Base-by-base conservation (phyloP, 768 basidiomycete species). In the Mycena crocata region DNA sequence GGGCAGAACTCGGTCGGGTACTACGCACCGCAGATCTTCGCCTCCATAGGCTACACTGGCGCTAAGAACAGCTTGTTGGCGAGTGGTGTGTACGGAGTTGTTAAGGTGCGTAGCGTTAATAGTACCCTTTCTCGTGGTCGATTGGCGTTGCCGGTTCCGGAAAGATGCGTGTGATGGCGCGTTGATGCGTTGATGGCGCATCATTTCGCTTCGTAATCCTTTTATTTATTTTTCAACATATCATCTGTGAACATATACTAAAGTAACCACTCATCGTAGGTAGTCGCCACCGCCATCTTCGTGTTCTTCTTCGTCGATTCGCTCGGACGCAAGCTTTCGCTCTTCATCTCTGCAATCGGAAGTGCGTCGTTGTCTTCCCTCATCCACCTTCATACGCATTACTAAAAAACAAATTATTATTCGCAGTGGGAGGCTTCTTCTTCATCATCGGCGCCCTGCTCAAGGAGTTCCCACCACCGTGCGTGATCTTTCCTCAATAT, bases 381-480 rank as follows among this genome's bases (percentile, higher is more conserved):
- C n/a, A n/a, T n/a, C n/a, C n/a, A n/a, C n/a, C n/a, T n/a, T n/a
- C n/a, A n/a, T n/a, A n/a, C n/a, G n/a, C n/a, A n/a, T n/a, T n/a
- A n/a, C n/a, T n/a, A n/a, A n/a, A n/a, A n/a, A n/a, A n/a, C n/a
- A n/a, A n/a, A n/a, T n/a, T n/a, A n/a, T n/a, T n/a, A n/a, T n/a
- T n/a, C n/a, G n/a, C n/a, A n/a, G n/a, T 95, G 94, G 92, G 92
- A 32, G 79, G 77, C 46, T 81, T 89, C 66, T 93, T 95, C 83
- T 94, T 90, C 82, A 92, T 95, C 79, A 87, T 95, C 70, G 94
- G 93, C 32, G 90, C 93, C 13, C 86, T 95, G 64, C 86, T 94
- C 76, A 94, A 93, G 82, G 89, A 88, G 6, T 87, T 92, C 77
- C 91, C 92, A 12, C 86, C 87, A 1, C 82, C 83, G 34, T n/a